Base-by-base conservation (phyloP, 805 yeast species). In the Myxozyma udenii region DNA sequence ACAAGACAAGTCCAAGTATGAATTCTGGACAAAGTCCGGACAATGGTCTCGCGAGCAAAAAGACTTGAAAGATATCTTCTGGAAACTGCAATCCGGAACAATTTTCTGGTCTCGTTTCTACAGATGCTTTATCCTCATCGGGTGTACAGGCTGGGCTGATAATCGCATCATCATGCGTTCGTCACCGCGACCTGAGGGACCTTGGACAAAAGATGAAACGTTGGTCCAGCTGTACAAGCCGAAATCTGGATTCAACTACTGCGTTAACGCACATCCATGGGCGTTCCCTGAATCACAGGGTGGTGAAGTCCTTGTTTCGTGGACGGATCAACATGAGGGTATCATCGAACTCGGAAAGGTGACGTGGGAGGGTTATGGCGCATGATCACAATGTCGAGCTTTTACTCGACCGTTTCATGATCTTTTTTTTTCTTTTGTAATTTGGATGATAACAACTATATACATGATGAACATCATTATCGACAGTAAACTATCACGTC, bases 401-500 rank as follows among this genome's bases (percentile, higher is more conserved):
- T n/a, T n/a, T n/a, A n/a, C n/a, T n/a, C n/a, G n/a, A n/a, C n/a
- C n/a, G n/a, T n/a, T n/a, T n/a, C n/a, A n/a, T n/a, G n/a, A n/a
- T n/a, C n/a, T n/a, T n/a, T n/a, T n/a, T n/a, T n/a, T n/a, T n/a
- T n/a, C n/a, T n/a, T n/a, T n/a, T n/a, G n/a, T n/a, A n/a, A n/a
- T n/a, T n/a, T n/a, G n/a, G n/a, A n/a, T n/a, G n/a, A n/a, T n/a
- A n/a, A n/a, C n/a, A n/a, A n/a, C n/a, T n/a, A n/a, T n/a, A n/a
- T n/a, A n/a, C n/a, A n/a, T n/a, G n/a, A 28, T 28, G 9, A 28
- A 28, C 33, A 28, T 28, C 33, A 28, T 12, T 18, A 35, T 35
- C 37, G 33, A 18, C 53, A 46, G 30, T 51, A 85, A 2, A 90
- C 80, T 3, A 89, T 71, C 0, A 90, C 74, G 65, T 87, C 91